Evolutionary conservation across 176 grass and related monocot species (phyloP), one percentile per base, ranked within the genome.

Genomic region (Elaeis guineensis): DNA sequence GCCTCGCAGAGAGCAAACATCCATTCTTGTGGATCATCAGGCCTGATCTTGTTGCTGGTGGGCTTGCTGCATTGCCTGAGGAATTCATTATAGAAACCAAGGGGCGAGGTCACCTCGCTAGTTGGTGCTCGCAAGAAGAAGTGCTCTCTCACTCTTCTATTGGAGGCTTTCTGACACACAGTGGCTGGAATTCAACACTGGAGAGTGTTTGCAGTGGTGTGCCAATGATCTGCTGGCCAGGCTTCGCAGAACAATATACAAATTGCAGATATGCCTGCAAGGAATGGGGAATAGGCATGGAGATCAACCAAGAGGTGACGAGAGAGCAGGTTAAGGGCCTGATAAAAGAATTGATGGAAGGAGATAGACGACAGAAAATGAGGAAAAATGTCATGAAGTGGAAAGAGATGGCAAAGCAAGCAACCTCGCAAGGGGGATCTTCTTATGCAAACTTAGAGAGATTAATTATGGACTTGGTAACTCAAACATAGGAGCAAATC

Each of bases 1-100:
- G 63, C 9, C 63, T 66, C 11, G 49, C 50, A 9, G 63, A 53
- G 6, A 52, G 50, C 63, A 12, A 19, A 0, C 50, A 52, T 26
- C 63, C 63, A 6, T 66, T 66, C 23, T 22, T 66, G 16, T 66
- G 49, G 63, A 66, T 24, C 22, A 28, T 66, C 16, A 51, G 63
- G 15, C 49, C 49, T 3, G 16, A 65, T n/a, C 48, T 65, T 6
- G 21, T 65, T 16, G 32, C 21, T 4, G 63, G 16, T 18, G 32
- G n/a, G 17, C 7, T n/a, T 3, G 2, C 21, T 24, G 35, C 35
- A 14, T 26, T 65, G 48, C 49, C 22, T 6, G 63, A 65, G 15
- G 63, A 65, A 3, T 65, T 65, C 22, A 52, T 65, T 19, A 5
- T 9, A 22, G 63, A 23, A 18, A 52, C 49, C 3, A 19, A 52